Conservation (phyloP, 768 basidiomycete species). For the Tubosaeta sp. region DNA sequence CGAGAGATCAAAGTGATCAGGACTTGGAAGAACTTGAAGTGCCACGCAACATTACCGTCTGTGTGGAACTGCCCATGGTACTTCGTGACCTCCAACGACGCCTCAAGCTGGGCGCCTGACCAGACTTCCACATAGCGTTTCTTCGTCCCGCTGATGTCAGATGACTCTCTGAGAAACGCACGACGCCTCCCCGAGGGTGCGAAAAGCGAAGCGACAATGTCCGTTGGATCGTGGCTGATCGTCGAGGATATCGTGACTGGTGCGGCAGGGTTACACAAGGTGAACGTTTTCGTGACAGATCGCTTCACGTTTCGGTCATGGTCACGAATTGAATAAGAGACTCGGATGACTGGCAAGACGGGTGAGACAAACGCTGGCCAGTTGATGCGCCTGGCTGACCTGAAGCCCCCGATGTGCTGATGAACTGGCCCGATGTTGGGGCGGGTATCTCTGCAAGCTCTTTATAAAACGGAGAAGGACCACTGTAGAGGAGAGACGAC, state of each 20-base stretch:
- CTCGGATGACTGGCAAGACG: slow-evolving; percentile 34
- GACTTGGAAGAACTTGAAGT: neutral
- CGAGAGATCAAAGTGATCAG: neutral
- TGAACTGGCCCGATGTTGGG: slow-evolving; percentile 35
- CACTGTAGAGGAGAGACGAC: slow-evolving; percentile 19
- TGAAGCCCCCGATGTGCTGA: slow-evolving; percentile 14
- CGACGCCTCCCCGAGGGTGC: slow-evolving; percentile 41
- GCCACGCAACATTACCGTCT: slow-evolving; percentile 42
- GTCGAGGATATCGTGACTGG: slow-evolving; percentile 8
- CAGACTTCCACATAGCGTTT: slow-evolving; percentile 62
- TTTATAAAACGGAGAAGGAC: slow-evolving; percentile 27
- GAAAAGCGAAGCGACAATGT: slow-evolving; percentile 37
- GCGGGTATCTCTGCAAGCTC: slow-evolving; percentile 40
- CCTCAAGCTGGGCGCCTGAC: slow-evolving; percentile 40
- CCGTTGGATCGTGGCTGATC: slow-evolving; percentile 22
- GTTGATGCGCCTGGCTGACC: slow-evolving; percentile 6
- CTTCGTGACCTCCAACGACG: slow-evolving; percentile 53
- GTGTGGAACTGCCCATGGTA: slow-evolving; percentile 56
- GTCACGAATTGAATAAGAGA: slow-evolving; percentile 46
- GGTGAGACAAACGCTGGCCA: no score
- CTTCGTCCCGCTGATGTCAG: slow-evolving; percentile 25
- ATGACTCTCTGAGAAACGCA: slow-evolving; percentile 43
- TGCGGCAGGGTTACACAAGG: slow-evolving; percentile 14
- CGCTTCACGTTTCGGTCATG: slow-evolving; percentile 48
- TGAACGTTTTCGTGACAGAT: slow-evolving; percentile 38